A percentile compares a stretch with the other conserved stretches of the same genome.
Evolutionary conservation across 257 asterid species (phyloP).

Genomic region (Solanum piurae): DNA sequence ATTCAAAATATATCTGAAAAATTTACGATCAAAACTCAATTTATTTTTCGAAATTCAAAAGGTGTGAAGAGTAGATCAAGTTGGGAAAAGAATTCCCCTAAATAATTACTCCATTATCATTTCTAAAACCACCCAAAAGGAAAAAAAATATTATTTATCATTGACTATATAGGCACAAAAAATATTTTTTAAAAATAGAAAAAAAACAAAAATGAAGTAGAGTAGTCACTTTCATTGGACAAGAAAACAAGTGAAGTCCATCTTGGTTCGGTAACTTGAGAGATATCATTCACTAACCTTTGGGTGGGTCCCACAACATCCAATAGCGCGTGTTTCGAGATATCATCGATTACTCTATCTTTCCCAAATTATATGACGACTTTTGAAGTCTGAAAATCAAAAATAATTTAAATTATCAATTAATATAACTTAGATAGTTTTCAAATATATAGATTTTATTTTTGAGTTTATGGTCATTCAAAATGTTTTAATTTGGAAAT

Average conservation of each 20-base stretch:
- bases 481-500: background rate
- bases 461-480: background rate
- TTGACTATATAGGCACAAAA: background rate
- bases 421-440: background rate
- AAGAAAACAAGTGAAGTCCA: background rate
- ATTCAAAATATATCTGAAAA: too few relatives aligned
- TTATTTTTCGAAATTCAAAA: too few relatives aligned
- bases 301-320: background rate
- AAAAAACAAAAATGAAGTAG: background rate
- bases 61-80: background rate
- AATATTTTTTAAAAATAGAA: background rate
- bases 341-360: background rate
- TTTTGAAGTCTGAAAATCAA: background rate
- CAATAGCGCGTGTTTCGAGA: background rate
- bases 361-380: rapidly evolving
- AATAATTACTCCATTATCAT: background rate
- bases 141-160: background rate
- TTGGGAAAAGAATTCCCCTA: background rate
- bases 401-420: too few relatives aligned
- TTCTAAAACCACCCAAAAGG: background rate
- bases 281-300: background rate
- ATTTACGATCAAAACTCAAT: too few relatives aligned
- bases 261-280: background rate
- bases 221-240: background rate
- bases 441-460: background rate